Percentiles rank a stretch among this genome's conserved stretches.
Conservation (phyloP, 495 filamentous ascomycete species). For the Aspergillus olivimuriae region DNA sequence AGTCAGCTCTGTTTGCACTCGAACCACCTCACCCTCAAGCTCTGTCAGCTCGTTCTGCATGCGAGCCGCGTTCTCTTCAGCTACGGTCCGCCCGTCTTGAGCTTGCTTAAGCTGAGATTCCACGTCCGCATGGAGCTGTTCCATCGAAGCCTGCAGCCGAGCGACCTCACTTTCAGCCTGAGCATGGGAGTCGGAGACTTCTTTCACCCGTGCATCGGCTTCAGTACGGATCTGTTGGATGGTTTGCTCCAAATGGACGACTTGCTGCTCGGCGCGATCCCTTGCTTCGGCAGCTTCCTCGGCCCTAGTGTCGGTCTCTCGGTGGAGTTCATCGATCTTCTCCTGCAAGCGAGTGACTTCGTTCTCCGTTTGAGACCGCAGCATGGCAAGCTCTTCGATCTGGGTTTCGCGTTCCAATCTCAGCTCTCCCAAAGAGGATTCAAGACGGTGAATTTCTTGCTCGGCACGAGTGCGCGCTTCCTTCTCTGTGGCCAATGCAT, state of each 20-base stretch:
- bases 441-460: constrained; percentile 1
- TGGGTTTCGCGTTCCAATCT: constrained; percentile 4
- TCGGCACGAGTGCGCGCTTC: constrained; percentile 33
- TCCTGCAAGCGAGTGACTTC: constrained; percentile 21
- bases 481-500: constrained; percentile 44
- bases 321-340: constrained; percentile 17
- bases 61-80: constrained; percentile 47
- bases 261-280: constrained; percentile 24
- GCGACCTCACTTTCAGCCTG: constrained; percentile 12
- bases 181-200: constrained; percentile 14
- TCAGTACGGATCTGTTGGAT: constrained; percentile 33
- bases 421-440: constrained; percentile 10
- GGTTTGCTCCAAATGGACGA: constrained; percentile 31
- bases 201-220: constrained; percentile 27
- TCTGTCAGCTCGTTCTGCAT: constrained; percentile 58
- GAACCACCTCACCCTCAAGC: constrained; percentile 75
- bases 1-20: constrained; percentile 84
- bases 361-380: constrained; percentile 12
- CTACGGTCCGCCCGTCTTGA: constrained; percentile 19
- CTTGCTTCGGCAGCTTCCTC: constrained; percentile 22
- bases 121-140: constrained; percentile 17
- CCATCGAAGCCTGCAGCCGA: constrained; percentile 15
- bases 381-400: constrained; percentile 11
- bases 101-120: constrained; percentile 24
- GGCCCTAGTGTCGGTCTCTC: constrained; percentile 4